Evolutionary conservation across 108 stramenopile genomes (phyloP), one percentile per base, ranked within the genome.

Genomic region (Cyclotella sp.): DNA sequence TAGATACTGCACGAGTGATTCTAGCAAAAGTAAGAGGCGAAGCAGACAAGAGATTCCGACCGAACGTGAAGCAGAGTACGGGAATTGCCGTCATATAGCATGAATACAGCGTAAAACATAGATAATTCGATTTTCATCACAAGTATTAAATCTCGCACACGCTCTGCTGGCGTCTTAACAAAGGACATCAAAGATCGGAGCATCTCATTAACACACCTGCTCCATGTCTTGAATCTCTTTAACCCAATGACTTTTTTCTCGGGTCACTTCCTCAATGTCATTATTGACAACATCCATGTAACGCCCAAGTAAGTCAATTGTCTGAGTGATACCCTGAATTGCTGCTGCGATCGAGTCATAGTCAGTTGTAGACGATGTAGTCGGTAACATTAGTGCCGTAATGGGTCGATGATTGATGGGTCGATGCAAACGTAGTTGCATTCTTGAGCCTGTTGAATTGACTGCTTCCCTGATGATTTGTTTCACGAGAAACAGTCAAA

Each of bases 271-370:
- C 28, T 68, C 73, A 43, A 90, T 55, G 67, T 92, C 93, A 55
- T 89, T 85, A 24, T 80, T 71, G 6, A 90, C 76, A 73, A 70
- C 89, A 64, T 88, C 86, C 87, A 92, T 85, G 60, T 86, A 90
- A 58, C 83, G 81, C 19, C 88, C 92, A 29, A 95, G 83, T 24
- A 89, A 89, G 13, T 82, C 84, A 5, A 90, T 88, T 29, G 77
- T 72, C 72, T 90, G 88, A 45, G 86, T 85, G 21, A 95, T 88
- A 30, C 66, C 19, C 55, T 91, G 91, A 54, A 95, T 75, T 15
- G 87, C 78, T 13, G 67, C 61, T 45, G 86, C 78, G 26, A 95
- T 67, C 13, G 84, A 66, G 12, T 77, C 68, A 22, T 91, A 59
- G 53, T 95, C 83, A 16, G 42, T 46, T 26, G 24, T 42, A 27